Evolutionary conservation across 2,329 filamentous ascomycete species (phyloP).

Genomic region (Sphaerulina vaccinii): DNA sequence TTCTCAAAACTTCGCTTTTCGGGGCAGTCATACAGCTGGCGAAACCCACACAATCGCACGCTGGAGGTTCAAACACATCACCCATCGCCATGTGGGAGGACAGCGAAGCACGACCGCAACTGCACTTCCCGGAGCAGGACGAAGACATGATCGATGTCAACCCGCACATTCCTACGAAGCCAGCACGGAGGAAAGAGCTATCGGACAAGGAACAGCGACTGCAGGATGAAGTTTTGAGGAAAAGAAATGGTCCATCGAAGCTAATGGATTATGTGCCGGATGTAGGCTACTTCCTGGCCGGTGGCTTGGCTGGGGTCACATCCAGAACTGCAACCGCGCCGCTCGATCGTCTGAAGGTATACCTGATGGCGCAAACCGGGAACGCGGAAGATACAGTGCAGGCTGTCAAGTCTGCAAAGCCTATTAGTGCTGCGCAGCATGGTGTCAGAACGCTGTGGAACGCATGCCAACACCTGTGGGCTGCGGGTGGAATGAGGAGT

Average conservation of each 20-base stretch:
- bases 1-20: conserved; percentile 71
- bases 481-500: conserved; percentile 79
- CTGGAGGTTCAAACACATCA: conserved; percentile 18
- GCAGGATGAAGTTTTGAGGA: conserved; percentile 13
- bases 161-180: conserved; percentile 37
- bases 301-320: conserved; percentile 89
- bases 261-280: conserved; percentile 67
- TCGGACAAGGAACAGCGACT: conserved; percentile 12
- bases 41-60: conserved; percentile 24
- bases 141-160: conserved; percentile 29
- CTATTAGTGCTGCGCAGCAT: conserved; percentile 63
- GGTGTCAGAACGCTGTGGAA: conserved; percentile 68
- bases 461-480: conserved; percentile 77
- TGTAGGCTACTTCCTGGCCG: conserved; percentile 97
- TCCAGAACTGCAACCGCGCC: conserved; percentile 94
- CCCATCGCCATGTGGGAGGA: conserved; percentile 27
- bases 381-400: conserved; percentile 59
- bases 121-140: conserved; percentile 20
- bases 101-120: conserved; percentile 21
- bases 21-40: conserved; percentile 65
- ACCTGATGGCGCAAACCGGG: conserved; percentile 86
- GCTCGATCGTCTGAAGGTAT: conserved; percentile 95
- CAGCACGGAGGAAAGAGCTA: conserved; percentile 35
- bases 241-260: conserved; percentile 42
- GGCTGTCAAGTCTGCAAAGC: conserved; percentile 68